phyloP scores from a whole-genome alignment of 2,329 filamentous ascomycete species.

The Dactylellina parvicollis region DNA sequence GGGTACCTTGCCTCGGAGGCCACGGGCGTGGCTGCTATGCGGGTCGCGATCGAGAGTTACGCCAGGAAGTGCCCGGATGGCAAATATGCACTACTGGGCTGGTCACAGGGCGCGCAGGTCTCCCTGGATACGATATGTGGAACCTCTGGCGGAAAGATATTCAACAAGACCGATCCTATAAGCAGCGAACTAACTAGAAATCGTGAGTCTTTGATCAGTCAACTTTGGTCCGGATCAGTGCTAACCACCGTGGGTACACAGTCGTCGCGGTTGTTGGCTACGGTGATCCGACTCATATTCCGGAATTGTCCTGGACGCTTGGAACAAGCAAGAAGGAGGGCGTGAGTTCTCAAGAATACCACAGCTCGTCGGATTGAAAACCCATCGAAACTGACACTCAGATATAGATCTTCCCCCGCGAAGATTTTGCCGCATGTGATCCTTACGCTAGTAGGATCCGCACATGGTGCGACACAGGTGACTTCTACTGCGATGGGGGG shows the following conservation, averaged over 20 bases:
- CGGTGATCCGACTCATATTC: conserved; percentile 1
- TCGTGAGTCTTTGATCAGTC: neutral
- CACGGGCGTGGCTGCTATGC: neutral
- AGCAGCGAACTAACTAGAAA: neutral
- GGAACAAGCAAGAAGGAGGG: conserved; percentile 2
- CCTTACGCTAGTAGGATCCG: conserved; percentile 3
- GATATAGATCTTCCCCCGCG: neutral
- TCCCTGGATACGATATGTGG: neutral
- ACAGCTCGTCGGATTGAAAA: neutral
- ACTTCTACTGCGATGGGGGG: neutral
- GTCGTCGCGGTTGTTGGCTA: conserved; percentile 5
- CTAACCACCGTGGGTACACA: neutral
- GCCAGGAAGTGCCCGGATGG: neutral
- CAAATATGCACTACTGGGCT: conserved; percentile 1
- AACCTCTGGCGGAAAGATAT: neutral
- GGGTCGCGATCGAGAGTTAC: neutral
- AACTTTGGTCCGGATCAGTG: neutral
- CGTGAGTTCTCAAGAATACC: neutral
- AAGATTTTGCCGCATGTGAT: conserved; percentile 1
- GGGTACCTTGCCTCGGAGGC: neutral
- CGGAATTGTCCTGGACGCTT: conserved; percentile 2
- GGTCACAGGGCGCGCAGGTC: conserved; percentile 3
- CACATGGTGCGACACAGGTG: conserved; percentile 6
- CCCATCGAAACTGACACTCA: neutral
- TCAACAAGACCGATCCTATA: conserved; percentile 2